Conservation (phyloP, 2,329 filamentous ascomycete genomes). For the Neodidymelliopsis sp. region DNA sequence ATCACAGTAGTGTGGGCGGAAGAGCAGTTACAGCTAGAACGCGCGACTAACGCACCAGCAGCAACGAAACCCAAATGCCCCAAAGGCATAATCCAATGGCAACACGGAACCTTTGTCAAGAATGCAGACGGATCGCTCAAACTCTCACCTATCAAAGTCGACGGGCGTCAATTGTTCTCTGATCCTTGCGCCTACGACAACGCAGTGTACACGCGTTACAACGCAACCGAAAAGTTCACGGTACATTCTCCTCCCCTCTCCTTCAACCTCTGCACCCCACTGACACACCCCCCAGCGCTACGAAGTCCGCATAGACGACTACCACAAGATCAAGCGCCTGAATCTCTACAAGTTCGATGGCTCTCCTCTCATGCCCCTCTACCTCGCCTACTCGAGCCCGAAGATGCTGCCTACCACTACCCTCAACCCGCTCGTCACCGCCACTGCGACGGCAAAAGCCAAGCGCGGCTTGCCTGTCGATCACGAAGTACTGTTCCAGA, state of each 20-base stretch:
- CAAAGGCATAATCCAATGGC: constrained; percentile 73
- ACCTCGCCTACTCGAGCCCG: constrained; percentile 67
- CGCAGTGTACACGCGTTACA: constrained; percentile 70
- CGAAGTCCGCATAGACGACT: constrained; percentile 62
- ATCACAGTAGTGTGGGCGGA: no score
- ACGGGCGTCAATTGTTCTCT: constrained; percentile 72
- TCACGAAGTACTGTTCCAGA: constrained; percentile 49
- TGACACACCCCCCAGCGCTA: constrained; percentile 47
- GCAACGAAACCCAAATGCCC: constrained; percentile 68
- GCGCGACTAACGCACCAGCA: constrained; percentile 45
- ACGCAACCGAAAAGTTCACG: constrained; percentile 68
- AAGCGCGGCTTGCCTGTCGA: constrained; percentile 50
- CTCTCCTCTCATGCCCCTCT: constrained; percentile 71
- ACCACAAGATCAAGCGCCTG: constrained; percentile 68
- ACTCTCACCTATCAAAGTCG: constrained; percentile 67
- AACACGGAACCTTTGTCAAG: constrained; percentile 70
- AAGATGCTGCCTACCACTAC: constrained; percentile 74
- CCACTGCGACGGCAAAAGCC: constrained; percentile 47
- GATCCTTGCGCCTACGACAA: constrained; percentile 66
- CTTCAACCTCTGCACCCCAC: neutral
- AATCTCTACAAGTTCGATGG: constrained; percentile 71
- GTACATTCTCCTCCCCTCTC: constrained; percentile 49
- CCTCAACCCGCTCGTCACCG: constrained; percentile 62
- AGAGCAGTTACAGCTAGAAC: neutral
- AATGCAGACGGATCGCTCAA: constrained; percentile 65